phyloP scores from a whole-genome alignment of 345 rosid genomes.

The Eucalyptus cladocalyx region DNA sequence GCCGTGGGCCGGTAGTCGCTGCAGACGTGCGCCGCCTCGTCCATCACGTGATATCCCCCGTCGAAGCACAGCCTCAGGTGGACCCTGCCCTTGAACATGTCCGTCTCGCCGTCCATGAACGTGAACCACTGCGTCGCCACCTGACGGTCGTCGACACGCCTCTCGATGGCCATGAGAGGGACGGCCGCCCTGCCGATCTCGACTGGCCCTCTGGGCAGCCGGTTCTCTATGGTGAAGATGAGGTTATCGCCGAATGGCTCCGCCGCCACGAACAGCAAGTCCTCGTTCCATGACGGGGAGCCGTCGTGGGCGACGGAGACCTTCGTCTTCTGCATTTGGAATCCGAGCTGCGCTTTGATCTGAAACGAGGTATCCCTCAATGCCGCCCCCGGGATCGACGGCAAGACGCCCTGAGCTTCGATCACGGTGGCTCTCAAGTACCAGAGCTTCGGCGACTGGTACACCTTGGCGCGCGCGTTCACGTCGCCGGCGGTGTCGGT shows the following conservation, averaged over 20 bases:
- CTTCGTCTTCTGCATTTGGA: constrained; percentile 68
- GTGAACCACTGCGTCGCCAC: constrained; percentile 62
- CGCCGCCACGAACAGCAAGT: constrained; percentile 64
- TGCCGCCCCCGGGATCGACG: constrained; percentile 11
- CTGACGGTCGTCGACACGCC: constrained; percentile 81
- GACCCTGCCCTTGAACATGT: constrained; percentile 55
- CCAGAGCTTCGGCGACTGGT: constrained; percentile 83
- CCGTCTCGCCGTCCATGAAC: constrained; percentile 27
- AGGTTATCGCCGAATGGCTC: constrained; percentile 64
- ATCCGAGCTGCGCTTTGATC: constrained; percentile 64
- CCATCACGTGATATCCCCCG: constrained; percentile 95
- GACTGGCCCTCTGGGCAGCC: constrained; percentile 39
- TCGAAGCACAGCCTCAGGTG: constrained; percentile 78
- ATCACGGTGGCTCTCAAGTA: constrained; percentile 62
- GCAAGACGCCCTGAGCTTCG: constrained; percentile 63
- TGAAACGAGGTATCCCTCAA: constrained; percentile 47
- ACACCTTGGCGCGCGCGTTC: constrained; percentile 65
- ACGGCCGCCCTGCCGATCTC: constrained; percentile 32
- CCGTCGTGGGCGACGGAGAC: constrained; percentile 41
- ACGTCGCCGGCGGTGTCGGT: constrained; percentile 60
- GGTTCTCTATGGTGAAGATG: constrained; percentile 40
- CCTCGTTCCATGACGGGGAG: constrained; percentile 77
- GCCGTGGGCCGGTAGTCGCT: constrained; percentile 90
- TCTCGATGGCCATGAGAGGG: constrained; percentile 40
- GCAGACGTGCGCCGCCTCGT: constrained; percentile 76